A percentile compares a stretch with the other conserved stretches of the same genome.
Evolutionary conservation across 2,329 filamentous ascomycete species (phyloP).

Genomic region (Cytospora paraplurivora): DNA sequence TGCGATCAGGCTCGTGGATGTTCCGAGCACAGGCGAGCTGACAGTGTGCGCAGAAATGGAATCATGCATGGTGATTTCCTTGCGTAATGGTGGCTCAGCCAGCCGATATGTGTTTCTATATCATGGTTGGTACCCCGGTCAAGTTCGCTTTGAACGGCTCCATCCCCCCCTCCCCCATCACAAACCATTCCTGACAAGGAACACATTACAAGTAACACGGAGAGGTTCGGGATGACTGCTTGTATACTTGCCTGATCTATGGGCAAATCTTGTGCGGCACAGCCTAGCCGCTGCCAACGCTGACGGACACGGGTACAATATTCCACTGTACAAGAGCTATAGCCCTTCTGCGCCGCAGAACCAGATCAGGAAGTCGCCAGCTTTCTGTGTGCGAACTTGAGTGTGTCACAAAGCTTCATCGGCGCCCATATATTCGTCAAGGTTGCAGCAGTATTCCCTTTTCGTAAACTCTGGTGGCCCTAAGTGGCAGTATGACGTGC

Average conservation of each 20-base stretch:
- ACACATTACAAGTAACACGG: too few relatives aligned
- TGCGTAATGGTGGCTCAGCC: background rate
- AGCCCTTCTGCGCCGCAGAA: background rate
- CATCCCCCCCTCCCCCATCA: background rate
- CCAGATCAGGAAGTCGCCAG: background rate
- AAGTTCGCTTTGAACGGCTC: too few relatives aligned
- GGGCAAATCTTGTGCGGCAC: too few relatives aligned
- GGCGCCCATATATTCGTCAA: background rate
- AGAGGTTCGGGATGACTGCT: too few relatives aligned
- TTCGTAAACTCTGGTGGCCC: background rate
- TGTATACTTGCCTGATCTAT: too few relatives aligned
- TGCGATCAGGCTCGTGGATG: background rate
- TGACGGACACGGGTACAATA: background rate
- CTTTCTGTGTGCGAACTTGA: background rate
- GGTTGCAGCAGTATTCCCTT: background rate
- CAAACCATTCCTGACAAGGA: conserved; percentile 2
- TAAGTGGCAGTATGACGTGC: background rate
- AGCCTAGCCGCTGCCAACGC: background rate
- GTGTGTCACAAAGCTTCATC: background rate
- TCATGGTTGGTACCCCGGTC: too few relatives aligned
- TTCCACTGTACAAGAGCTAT: background rate
- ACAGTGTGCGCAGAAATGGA: background rate
- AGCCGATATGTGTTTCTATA: background rate
- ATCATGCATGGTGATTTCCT: conserved; percentile 9
- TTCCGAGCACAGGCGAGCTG: conserved; percentile 8